phyloP scores from a whole-genome alignment of 768 basidiomycete genomes.

The Hygrocybe coccinea region DNA sequence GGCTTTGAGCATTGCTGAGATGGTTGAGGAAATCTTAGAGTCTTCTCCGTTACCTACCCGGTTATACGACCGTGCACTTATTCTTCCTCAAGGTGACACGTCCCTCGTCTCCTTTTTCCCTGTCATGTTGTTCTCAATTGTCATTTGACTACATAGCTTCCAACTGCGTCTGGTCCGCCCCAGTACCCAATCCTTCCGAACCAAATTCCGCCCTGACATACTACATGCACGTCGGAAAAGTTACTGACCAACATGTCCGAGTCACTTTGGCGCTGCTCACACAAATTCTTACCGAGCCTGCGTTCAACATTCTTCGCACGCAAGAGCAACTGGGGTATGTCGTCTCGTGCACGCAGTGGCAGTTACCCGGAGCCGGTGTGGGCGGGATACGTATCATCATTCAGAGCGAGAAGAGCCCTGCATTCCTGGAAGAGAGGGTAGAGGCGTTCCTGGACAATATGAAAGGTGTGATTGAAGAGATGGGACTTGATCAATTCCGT shows the following conservation, averaged over 20 bases:
- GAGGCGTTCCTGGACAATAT: conserved; percentile 81
- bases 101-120: neutral
- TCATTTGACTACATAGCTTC: conserved; percentile 43
- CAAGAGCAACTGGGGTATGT: conserved; percentile 96
- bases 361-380: conserved; percentile 58
- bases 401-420: conserved; percentile 80
- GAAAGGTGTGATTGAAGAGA: conserved; percentile 59
- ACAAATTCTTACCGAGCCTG: conserved; percentile 86
- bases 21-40: conserved; percentile 61
- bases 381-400: conserved; percentile 78
- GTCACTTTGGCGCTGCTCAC: conserved; percentile 66
- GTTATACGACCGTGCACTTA: conserved; percentile 53
- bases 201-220: conserved; percentile 84
- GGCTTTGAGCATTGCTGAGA: conserved; percentile 66
- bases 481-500: conserved; percentile 68
- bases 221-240: conserved; percentile 73
- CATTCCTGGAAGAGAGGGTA: conserved; percentile 80
- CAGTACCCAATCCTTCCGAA: conserved; percentile 78
- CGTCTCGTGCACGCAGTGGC: conserved; percentile 59
- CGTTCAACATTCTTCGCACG: conserved; percentile 86
- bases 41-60: conserved; percentile 49
- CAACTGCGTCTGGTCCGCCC: conserved; percentile 60
- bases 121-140: neutral
- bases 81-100: conserved; percentile 60
- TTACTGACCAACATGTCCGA: conserved; percentile 58